Evolutionary conservation across 2,329 filamentous ascomycete genomes (phyloP), one percentile per base, ranked within the genome.

Genomic region (Aureobasidium sp.): DNA sequence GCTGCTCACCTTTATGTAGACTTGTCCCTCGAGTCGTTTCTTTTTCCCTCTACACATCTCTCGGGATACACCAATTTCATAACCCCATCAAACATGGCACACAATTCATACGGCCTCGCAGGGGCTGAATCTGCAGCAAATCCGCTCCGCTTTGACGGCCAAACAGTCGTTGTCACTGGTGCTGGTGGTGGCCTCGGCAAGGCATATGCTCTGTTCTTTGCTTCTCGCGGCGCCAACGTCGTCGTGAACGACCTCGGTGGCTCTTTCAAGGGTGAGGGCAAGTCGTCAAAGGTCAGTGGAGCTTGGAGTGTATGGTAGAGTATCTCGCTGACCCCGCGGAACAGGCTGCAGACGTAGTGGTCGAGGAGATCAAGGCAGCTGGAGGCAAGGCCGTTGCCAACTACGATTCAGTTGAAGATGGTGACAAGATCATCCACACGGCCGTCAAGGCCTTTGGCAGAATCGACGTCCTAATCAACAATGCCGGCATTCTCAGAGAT

Each of bases 331-430:
- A 62, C 20, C 9, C n/a, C 1, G 37, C 20, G 12, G 31, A 27
- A 64, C 64, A 93, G 89, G 87, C 88, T 66, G 90, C 90, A 70
- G 90, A 95, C 82, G 83, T 87, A 51, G 88, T 93, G 64, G 89
- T 93, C 73, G 80, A 90, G 69, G 87, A 91, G 79, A 93, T 93
- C 77, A 91, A 88, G 77, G 83, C 86, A 73, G 88, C 87, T 59
- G 94, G 94, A 75, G 94, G 94, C 76, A 95, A 96, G 77, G 94
- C 94, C 64, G 92, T 96, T 55, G 91, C 93, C 77, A 97, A 97
- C 84, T 97, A 97, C 82, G 89, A 99, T 80, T 87, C 85, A 75
- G 93, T 96, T 78, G 90, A 94, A 80, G 83, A 93, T 71, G 94
- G 94, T 71, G 93, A 97, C 64, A 88, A 84, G 77, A 97, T 99